These are phyloP conservation scores for Solanum ahanhuiri DNA, from an alignment of 257 asterid genomes.

Conservation along the genomic window DNA sequence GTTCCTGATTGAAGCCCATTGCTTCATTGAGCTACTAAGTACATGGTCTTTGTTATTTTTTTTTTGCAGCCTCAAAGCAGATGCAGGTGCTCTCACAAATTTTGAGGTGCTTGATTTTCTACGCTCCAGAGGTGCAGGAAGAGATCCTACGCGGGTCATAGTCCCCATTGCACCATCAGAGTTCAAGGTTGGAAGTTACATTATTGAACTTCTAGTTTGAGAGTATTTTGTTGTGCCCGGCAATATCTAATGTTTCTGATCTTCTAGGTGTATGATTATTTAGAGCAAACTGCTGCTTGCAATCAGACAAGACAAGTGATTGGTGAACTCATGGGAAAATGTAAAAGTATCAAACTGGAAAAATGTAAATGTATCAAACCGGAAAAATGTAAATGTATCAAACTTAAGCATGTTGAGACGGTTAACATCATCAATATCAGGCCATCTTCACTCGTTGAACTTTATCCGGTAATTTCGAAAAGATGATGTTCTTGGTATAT, in stretches of 20 bases:
- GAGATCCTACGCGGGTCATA: constrained; percentile 54
- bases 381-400: constrained; percentile 33
- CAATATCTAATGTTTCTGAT: background rate
- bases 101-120: constrained; percentile 71
- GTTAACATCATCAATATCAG: constrained; percentile 57
- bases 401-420: constrained; percentile 61
- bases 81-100: constrained; percentile 60
- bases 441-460: constrained; percentile 46
- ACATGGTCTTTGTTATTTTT: background rate
- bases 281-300: constrained; percentile 54
- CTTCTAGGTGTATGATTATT: constrained; percentile 57
- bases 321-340: constrained; percentile 29
- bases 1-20: background rate
- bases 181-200: constrained; percentile 46
- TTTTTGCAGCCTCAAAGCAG: constrained; percentile 37
- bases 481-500: background rate
- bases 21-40: background rate
- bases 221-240: background rate
- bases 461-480: constrained; percentile 38
- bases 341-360: constrained; percentile 34
- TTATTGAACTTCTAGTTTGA: background rate
- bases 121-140: constrained; percentile 76
- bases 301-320: constrained; percentile 45
- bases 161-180: constrained; percentile 54
- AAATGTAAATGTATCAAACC: constrained; percentile 26